phyloP scores from a whole-genome alignment of 2,329 filamentous ascomycete species.

The Elsinoe perseae region DNA sequence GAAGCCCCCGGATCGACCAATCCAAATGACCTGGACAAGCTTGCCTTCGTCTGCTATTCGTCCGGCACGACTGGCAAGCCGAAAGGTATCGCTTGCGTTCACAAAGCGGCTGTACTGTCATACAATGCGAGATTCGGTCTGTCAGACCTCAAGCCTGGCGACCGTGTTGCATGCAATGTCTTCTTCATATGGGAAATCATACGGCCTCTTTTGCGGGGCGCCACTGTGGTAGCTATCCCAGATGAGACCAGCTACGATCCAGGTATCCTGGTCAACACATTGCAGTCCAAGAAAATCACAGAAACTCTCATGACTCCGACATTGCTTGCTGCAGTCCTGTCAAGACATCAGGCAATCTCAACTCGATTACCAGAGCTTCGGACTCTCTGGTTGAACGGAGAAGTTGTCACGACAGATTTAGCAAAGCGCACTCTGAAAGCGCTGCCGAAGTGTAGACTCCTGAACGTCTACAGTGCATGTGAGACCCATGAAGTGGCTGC shows the following conservation, averaged over 20 bases:
- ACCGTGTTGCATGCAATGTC: constrained; percentile 78
- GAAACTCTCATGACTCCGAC: constrained; percentile 82
- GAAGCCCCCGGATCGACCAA: constrained; percentile 48
- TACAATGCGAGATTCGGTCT: constrained; percentile 65
- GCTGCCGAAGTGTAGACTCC: constrained; percentile 59
- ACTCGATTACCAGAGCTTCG: constrained; percentile 56
- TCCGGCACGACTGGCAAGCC: constrained; percentile 70
- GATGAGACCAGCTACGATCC: constrained; percentile 74
- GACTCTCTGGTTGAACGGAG: constrained; percentile 72
- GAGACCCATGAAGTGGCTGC: constrained; percentile 76
- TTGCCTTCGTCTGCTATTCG: constrained; percentile 75
- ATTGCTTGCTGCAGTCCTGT: constrained; percentile 64
- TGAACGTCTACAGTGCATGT: constrained; percentile 76
- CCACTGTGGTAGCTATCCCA: constrained; percentile 66
- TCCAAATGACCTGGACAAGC: constrained; percentile 58
- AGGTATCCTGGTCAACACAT: constrained; percentile 61
- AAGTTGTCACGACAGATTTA: constrained; percentile 73
- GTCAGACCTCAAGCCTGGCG: constrained; percentile 61
- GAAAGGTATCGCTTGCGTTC: constrained; percentile 76
- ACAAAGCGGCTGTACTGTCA: constrained; percentile 64
- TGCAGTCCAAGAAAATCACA: constrained; percentile 58
- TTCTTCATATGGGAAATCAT: constrained; percentile 84
- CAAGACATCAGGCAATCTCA: constrained; percentile 59
- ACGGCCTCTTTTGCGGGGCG: constrained; percentile 65
- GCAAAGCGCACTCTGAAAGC: constrained; percentile 60